phyloP scores from a whole-genome alignment of 2,329 filamentous ascomycete genomes.

The Hirsutella rhossiliensis region DNA sequence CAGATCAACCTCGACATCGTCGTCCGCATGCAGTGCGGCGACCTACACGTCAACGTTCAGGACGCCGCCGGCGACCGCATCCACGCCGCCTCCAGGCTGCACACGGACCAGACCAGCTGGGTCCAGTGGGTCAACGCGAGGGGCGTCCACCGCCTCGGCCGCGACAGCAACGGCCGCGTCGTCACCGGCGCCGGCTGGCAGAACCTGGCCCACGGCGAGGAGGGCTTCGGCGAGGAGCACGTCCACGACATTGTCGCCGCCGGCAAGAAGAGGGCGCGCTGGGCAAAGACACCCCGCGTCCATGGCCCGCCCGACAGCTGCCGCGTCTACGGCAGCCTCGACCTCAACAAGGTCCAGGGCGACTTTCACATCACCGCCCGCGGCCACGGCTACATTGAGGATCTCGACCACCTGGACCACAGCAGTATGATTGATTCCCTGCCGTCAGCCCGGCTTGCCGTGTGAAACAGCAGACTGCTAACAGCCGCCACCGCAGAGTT shows the following conservation, averaged over 20 bases:
- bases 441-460: too few species aligned
- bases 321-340: slow-evolving; percentile 77
- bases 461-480: too few species aligned
- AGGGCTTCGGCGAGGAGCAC: slow-evolving; percentile 68
- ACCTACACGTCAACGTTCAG: slow-evolving; percentile 94
- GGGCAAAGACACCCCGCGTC: slow-evolving; percentile 63
- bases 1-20: slow-evolving; percentile 97
- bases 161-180: slow-evolving; percentile 40
- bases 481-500: slow-evolving; percentile 45
- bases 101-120: slow-evolving; percentile 72
- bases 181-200: slow-evolving; percentile 48
- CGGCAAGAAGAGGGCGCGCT: slow-evolving; percentile 49
- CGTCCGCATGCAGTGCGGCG: slow-evolving; percentile 72
- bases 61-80: slow-evolving; percentile 90
- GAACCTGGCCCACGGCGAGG: slow-evolving; percentile 35
- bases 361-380: slow-evolving; percentile 96
- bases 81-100: slow-evolving; percentile 62
- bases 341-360: slow-evolving; percentile 93
- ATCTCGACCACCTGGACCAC: slow-evolving; percentile 71
- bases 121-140: slow-evolving; percentile 63
- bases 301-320: slow-evolving; percentile 58
- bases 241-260: slow-evolving; percentile 82
- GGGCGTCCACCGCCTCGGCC: slow-evolving; percentile 49
- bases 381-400: slow-evolving; percentile 86
- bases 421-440: slow-evolving; percentile 43